Evolutionary conservation across 371 early-diverging fungal genomes (phyloP).

Genomic region (Nematocida homosporus): DNA sequence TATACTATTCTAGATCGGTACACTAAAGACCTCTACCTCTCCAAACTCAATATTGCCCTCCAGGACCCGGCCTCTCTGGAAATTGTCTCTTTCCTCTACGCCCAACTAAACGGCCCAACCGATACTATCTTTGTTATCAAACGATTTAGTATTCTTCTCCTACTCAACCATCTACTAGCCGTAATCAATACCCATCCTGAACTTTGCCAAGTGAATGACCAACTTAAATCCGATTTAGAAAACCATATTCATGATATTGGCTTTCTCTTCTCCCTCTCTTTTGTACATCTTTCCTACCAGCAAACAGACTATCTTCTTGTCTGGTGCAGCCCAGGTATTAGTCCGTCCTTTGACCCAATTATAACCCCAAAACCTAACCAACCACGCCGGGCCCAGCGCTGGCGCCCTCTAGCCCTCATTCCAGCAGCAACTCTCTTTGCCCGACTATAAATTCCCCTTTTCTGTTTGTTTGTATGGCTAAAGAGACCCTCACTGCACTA

Average conservation of each 20-base stretch:
- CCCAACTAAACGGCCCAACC: background rate
- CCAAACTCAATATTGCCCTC: constrained; percentile 3
- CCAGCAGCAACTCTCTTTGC: background rate
- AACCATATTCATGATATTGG: constrained; percentile 33
- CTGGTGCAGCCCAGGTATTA: constrained; percentile 22
- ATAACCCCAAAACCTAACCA: background rate
- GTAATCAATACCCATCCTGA: constrained; percentile 1
- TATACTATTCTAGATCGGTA: constrained; percentile 1
- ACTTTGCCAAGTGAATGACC: background rate
- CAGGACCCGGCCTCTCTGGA: background rate
- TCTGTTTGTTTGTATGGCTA: constrained; percentile 5
- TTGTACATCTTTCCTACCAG: constrained; percentile 16
- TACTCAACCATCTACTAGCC: constrained; percentile 41
- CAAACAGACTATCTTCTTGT: constrained; percentile 22
- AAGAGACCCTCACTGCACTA: constrained; percentile 17
- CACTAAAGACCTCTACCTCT: constrained; percentile 7
- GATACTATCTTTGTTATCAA: constrained; percentile 42
- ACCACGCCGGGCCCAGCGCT: background rate
- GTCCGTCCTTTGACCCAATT: background rate
- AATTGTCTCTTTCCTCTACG: background rate
- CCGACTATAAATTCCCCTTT: background rate
- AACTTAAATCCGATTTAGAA: constrained; percentile 2
- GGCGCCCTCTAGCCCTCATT: background rate
- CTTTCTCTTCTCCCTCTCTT: constrained; percentile 19
- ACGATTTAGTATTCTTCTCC: constrained; percentile 15